Evolutionary conservation across 768 basidiomycete species (phyloP).

Genomic region (Auriscalpium orientale): DNA sequence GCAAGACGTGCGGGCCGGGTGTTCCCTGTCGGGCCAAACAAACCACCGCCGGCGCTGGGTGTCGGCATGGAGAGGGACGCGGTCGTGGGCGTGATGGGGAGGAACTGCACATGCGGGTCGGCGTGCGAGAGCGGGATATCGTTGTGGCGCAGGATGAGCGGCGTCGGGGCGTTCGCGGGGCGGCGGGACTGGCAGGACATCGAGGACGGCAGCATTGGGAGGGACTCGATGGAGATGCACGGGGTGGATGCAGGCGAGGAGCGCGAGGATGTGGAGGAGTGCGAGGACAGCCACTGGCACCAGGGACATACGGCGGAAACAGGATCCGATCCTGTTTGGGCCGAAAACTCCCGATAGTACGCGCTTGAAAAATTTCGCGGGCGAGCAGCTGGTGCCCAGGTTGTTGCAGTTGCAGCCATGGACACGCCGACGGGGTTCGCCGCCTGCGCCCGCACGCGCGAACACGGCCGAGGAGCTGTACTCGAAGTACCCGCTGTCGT

Average conservation of each 20-base stretch:
- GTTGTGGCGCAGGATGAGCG: conserved; percentile 27
- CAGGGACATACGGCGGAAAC: too few relatives aligned
- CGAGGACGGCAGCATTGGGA: conserved; percentile 11
- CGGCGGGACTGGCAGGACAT: conserved; percentile 6
- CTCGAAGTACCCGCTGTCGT: too few relatives aligned
- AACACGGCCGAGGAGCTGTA: too few relatives aligned
- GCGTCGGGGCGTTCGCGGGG: conserved; percentile 16
- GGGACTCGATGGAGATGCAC: conserved; percentile 18
- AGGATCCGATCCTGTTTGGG: too few relatives aligned
- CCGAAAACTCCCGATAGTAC: too few relatives aligned
- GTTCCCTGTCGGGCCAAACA: neutral
- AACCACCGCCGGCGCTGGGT: neutral
- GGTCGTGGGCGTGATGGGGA: conserved; percentile 22
- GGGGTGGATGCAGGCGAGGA: conserved; percentile 18
- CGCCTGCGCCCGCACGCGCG: too few relatives aligned
- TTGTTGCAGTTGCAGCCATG: too few relatives aligned
- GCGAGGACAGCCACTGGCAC: too few relatives aligned
- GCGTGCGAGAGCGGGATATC: conserved; percentile 18
- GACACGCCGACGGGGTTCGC: too few relatives aligned
- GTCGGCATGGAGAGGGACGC: neutral
- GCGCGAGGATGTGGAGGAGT: conserved; percentile 10
- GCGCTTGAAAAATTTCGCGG: too few relatives aligned
- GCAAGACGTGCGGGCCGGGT: neutral
- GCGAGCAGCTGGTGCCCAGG: too few relatives aligned
- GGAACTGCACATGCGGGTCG: conserved; percentile 23